A percentile compares a stretch with the other conserved stretches of the same genome.
These are phyloP conservation scores for Leccinum broughii DNA, from an alignment of 768 basidiomycete species.

Conservation along the genomic window DNA sequence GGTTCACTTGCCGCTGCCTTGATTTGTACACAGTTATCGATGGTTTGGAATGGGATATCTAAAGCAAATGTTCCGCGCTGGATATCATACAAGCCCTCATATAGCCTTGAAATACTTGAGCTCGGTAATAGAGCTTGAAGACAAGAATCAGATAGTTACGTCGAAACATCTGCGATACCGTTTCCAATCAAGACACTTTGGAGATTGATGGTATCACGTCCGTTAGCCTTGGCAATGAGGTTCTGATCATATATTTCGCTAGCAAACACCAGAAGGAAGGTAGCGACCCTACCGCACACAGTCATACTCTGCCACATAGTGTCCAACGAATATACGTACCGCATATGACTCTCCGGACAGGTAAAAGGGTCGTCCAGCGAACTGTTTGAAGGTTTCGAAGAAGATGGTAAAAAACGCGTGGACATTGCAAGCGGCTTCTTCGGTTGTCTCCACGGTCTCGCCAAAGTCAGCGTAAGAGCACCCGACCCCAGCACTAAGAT, in stretches of 20 bases:
- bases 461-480: slow-evolving; percentile 73
- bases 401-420: slow-evolving; percentile 77
- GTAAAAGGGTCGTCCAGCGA: slow-evolving; percentile 66
- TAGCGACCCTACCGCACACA: slow-evolving; percentile 56
- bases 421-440: slow-evolving; percentile 77
- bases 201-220: slow-evolving; percentile 59
- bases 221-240: slow-evolving; percentile 46
- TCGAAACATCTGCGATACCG: slow-evolving; percentile 58
- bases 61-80: too few species aligned
- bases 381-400: slow-evolving; percentile 76
- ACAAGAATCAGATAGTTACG: slow-evolving; percentile 32
- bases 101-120: too few species aligned
- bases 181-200: slow-evolving; percentile 74
- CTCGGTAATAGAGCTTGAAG: slow-evolving; percentile 15
- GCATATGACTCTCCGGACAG: slow-evolving; percentile 76
- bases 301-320: not conserved
- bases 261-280: slow-evolving; percentile 64
- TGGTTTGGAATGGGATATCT: too few species aligned
- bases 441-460: slow-evolving; percentile 69
- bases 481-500: slow-evolving; percentile 60
- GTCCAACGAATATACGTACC: slow-evolving; percentile 40
- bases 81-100: too few species aligned
- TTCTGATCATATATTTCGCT: slow-evolving; percentile 78
- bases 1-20: too few species aligned
- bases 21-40: too few species aligned